Evolutionary conservation across 192 early-diverging fungal genomes (phyloP), one percentile per base, ranked within the genome.

Genomic region (Podila minutissima): DNA sequence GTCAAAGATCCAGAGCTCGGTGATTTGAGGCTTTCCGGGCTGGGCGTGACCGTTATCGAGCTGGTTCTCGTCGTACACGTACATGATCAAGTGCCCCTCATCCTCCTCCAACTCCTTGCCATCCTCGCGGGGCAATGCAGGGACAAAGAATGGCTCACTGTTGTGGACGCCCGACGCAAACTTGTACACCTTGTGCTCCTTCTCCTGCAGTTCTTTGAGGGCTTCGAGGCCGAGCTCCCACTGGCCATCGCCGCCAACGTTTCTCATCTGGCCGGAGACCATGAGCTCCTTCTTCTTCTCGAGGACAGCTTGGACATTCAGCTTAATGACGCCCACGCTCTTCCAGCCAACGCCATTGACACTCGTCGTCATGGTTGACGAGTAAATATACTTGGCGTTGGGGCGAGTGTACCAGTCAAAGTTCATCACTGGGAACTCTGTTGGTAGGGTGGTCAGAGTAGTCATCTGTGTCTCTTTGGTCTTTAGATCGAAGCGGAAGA

Each of bases 1-100:
- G 57, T 78, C 69, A 71, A 63, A 78, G 33, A 78, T 72, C 75
- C 75, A 71, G 31, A 78, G 59, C 59, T 78, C 75, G 1, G 75
- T 71, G 9, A 72, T 51, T 49, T 78, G 75, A 2, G 53, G 53
- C 11, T 55, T n/a, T 17, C 38, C 48, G 19, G 50, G 11, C 69
- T 67, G 71, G 4, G 59, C 32, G 3, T 59, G 48, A 11, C 69
- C 69, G 15, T 78, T 48, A 20, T 71, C 59, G 24, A 71, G 61
- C 64, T 78, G 69, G 20, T 60, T 62, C 48, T 78, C 69, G 38
- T 78, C 75, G 24, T 78, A 78, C 32, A 72, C 59, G 33, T 78
- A 78, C 31, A 78, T 64, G 6, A 78, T 6, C 41, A 78, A 26
- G 48, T 72, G 37, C 4, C 75, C 75, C 32, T 71, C 69, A 50